phyloP scores from a whole-genome alignment of 2,329 filamentous ascomycete species.

The Akanthomyces lecanii region DNA sequence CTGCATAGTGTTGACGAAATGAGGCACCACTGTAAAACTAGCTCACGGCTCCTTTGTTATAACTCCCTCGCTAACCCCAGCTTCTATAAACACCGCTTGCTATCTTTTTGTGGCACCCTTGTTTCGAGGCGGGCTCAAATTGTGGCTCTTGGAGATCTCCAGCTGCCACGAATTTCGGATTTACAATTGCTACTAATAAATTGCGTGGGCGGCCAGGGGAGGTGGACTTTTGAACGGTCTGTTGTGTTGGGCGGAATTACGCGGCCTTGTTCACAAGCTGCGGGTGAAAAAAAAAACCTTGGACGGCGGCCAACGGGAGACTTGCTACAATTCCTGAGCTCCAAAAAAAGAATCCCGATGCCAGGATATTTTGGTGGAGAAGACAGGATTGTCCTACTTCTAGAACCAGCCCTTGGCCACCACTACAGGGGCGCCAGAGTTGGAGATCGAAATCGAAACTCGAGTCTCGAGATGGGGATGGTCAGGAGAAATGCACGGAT shows the following conservation, averaged over 20 bases:
- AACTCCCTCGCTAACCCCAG: background rate
- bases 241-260: background rate
- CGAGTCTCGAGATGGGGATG: background rate
- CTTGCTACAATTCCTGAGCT: background rate
- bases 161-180: background rate
- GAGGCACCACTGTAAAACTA: background rate
- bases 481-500: background rate
- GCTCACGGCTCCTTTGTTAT: background rate
- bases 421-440: background rate
- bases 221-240: too few species aligned
- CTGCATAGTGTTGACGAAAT: background rate
- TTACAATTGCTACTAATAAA: background rate
- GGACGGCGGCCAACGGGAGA: background rate
- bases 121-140: background rate
- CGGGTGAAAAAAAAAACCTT: background rate
- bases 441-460: background rate
- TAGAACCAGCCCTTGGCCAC: background rate
- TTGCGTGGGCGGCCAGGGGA: background rate
- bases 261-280: background rate
- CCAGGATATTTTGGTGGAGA: constrained; percentile 4
- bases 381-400: constrained; percentile 3
- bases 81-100: background rate
- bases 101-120: background rate
- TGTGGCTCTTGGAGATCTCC: constrained; percentile 1
- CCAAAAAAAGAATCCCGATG: background rate